Evolutionary conservation across 495 filamentous ascomycete species (phyloP).

Genomic region (Symbiotaphrina buchneri): DNA sequence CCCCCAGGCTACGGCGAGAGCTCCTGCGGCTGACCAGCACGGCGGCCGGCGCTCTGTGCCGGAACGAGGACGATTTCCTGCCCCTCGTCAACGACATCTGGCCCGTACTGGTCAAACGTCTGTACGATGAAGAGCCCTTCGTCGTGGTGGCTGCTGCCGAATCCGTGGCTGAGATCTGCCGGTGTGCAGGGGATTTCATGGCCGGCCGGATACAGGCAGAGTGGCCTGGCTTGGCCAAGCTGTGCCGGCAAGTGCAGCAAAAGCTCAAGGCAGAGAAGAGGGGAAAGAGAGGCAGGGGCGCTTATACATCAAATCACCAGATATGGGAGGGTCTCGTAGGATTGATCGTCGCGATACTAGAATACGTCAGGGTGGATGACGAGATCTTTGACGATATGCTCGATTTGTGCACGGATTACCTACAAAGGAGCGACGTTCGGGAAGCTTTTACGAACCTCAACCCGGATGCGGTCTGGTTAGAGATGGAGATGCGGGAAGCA

Average conservation of each 20-base stretch:
- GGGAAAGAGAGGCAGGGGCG: constrained; percentile 17
- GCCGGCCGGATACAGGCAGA: constrained; percentile 40
- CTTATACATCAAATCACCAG: constrained; percentile 27
- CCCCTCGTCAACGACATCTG: constrained; percentile 78
- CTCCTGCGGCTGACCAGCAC: constrained; percentile 24
- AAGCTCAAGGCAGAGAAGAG: neutral
- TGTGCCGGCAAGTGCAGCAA: constrained; percentile 1
- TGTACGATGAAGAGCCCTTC: constrained; percentile 54
- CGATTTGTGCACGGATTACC: constrained; percentile 26
- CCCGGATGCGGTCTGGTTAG: constrained; percentile 45
- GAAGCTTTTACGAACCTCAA: constrained; percentile 34
- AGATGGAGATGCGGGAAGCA: neutral
- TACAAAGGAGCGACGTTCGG: constrained; percentile 24
- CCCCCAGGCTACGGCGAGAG: constrained; percentile 15
- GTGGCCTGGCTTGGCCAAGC: constrained; percentile 32
- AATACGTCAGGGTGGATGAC: constrained; percentile 32
- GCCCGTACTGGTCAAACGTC: constrained; percentile 48
- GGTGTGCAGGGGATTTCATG: constrained; percentile 62
- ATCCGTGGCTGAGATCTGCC: constrained; percentile 36
- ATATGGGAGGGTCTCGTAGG: constrained; percentile 33
- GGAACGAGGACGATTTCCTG: constrained; percentile 60
- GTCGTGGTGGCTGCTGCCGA: constrained; percentile 48
- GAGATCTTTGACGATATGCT: constrained; percentile 47
- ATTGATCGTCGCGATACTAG: constrained; percentile 27
- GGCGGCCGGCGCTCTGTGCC: constrained; percentile 59